Conservation (phyloP, 2,329 filamentous ascomycete genomes). For the Colletotrichum australisinense region DNA sequence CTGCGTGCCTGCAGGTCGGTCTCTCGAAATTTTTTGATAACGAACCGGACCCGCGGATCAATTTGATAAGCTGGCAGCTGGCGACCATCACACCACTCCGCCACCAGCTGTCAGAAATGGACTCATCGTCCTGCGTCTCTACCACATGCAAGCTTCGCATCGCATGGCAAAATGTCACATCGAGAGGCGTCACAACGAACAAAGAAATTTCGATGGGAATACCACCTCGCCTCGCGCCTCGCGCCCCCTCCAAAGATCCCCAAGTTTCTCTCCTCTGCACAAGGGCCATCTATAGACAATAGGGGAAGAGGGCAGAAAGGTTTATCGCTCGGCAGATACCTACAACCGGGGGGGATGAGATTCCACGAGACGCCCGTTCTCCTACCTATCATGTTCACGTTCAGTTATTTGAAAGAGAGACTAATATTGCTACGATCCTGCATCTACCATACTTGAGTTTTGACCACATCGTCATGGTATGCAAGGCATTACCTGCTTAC, state of each 20-base stretch:
- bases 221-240: neutral
- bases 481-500: neutral
- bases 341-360: too few relatives aligned
- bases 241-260: too few relatives aligned
- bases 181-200: neutral
- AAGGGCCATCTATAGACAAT: too few relatives aligned
- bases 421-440: too few relatives aligned
- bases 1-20: neutral
- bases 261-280: too few relatives aligned
- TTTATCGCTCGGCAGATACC: neutral
- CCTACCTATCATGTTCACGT: too few relatives aligned
- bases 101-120: neutral
- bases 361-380: too few relatives aligned
- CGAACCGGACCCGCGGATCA: neutral
- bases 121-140: too few relatives aligned
- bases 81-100: neutral
- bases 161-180: neutral
- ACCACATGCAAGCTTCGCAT: neutral
- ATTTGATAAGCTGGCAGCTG: slow-evolving; percentile 23
- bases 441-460: too few relatives aligned
- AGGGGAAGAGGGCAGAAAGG: neutral
- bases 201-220: neutral
- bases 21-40: slow-evolving; percentile 35
- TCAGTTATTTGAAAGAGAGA: too few relatives aligned
- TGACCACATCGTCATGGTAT: neutral